Conservation (phyloP, 768 basidiomycete species). For the Hypholoma sublateritium region DNA sequence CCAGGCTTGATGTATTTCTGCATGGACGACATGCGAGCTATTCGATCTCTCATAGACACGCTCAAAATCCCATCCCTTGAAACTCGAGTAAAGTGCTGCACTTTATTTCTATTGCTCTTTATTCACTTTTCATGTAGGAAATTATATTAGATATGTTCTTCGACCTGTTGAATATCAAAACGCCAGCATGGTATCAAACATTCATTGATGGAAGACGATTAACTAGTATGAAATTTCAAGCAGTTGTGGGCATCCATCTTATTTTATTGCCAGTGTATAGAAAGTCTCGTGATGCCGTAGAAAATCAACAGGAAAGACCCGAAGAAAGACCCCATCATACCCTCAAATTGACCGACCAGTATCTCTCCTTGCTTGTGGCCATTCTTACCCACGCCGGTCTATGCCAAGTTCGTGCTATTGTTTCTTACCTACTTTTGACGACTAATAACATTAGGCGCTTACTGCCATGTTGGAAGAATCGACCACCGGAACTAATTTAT, state of each 20-base stretch:
- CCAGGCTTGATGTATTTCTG: constrained; percentile 90
- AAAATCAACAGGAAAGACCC: constrained; percentile 27
- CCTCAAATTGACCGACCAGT: constrained; percentile 89
- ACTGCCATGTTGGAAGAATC: constrained; percentile 84
- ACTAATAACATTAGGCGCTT: constrained; percentile 58
- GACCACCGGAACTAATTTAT: constrained; percentile 66
- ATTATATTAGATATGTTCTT: constrained; percentile 94
- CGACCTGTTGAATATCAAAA: constrained; percentile 86
- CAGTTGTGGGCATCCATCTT: not conserved
- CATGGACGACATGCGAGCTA: constrained; percentile 83
- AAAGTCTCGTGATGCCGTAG: constrained; percentile 44
- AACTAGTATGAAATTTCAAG: constrained; percentile 54
- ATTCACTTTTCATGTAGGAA: constrained; percentile 53
- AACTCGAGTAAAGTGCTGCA: constrained; percentile 61
- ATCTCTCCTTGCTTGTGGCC: constrained; percentile 79
- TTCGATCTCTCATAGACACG: constrained; percentile 81
- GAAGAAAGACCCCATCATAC: constrained; percentile 54
- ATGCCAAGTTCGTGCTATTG: constrained; percentile 62
- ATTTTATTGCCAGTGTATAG: constrained; percentile 59
- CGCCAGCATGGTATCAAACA: constrained; percentile 90
- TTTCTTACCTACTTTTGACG: not conserved
- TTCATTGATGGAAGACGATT: constrained; percentile 88
- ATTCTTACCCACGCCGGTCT: constrained; percentile 88
- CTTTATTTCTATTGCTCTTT: not conserved
- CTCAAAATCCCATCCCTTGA: constrained; percentile 87